phyloP scores from a whole-genome alignment of 495 filamentous ascomycete genomes.

The Podospora bellae-mahoneyi region DNA sequence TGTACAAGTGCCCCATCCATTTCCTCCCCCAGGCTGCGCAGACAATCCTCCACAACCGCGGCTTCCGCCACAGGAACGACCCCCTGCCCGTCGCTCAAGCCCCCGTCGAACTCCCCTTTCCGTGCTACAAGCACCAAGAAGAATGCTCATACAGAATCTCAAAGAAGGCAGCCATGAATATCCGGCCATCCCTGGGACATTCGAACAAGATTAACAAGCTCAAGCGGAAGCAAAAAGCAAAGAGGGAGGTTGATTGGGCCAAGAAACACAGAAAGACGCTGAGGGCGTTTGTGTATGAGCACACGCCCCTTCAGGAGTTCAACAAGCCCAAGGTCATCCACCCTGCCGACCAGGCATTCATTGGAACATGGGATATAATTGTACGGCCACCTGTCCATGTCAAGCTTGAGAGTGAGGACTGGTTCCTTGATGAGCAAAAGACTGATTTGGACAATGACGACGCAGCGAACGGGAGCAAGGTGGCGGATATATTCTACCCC shows the following conservation, averaged over 20 bases:
- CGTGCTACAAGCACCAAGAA: background rate
- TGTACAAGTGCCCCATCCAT: background rate
- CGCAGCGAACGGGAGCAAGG: background rate
- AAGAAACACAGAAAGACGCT: background rate
- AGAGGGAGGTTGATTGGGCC: background rate
- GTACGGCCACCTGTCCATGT: too few relatives aligned
- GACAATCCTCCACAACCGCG: background rate
- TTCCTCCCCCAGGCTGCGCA: background rate
- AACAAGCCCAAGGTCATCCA: too few relatives aligned
- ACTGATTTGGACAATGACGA: background rate
- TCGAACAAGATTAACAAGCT: background rate
- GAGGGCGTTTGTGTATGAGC: background rate
- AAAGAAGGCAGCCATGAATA: too few relatives aligned
- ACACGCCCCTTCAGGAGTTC: background rate
- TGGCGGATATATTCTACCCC: background rate
- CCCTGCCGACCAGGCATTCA: too few relatives aligned
- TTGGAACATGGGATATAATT: too few relatives aligned
- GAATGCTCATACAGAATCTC: background rate
- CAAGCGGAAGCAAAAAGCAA: background rate
- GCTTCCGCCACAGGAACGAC: background rate
- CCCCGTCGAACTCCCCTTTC: background rate
- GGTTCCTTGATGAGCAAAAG: too few relatives aligned
- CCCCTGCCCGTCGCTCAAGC: background rate
- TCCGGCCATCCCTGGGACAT: too few relatives aligned
- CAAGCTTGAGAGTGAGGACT: too few relatives aligned